Base-by-base conservation (phyloP, 306 rosid species). In the Malus fusca region DNA sequence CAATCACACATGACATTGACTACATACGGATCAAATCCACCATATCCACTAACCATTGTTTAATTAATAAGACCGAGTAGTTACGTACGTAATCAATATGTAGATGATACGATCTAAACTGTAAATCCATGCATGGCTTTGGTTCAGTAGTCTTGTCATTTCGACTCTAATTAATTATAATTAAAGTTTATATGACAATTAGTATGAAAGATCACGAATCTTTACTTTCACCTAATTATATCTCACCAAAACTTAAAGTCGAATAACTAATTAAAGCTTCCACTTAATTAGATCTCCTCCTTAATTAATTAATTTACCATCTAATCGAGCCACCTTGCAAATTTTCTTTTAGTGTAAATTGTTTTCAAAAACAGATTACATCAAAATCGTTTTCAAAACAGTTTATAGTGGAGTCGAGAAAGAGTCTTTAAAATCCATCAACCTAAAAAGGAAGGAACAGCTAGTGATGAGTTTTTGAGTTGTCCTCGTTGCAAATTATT, bases 381-480 rank as follows among this genome's bases (percentile, higher is more conserved):
- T 68, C 71, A 63, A 80, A 82, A 85, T 84, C 69, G 74, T 78
- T 84, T 72, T 77, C 86, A 64, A 56, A 72, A 35, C n/a, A 58
- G 33, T 28, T 69, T 28, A 28, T 30, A 30, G 63, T 52, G 44
- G 28, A 52, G 15, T 21, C 1, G 21, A 30, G 46, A 77, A 77
- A 43, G 69, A 61, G 69, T 64, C 53, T 62, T 58, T 64, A 59
- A 69, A 43, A 42, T 56, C 14, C 18, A 66, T 22, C n/a, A 37
- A 80, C 75, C 21, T 66, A 19, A 10, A 58, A 58, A n/a, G 62
- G 62, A 58, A 58, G 26, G 63, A 65, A 43, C n/a, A 48, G 19
- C 59, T 22, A 69, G 64, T 52, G 21, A 22, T 67, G 37, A 37
- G 71, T 68, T 51, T n/a, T 30, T 51, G 60, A 66, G 44, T 73